Evolutionary conservation across 2,329 filamentous ascomycete species (phyloP).

Genomic region (Phoma sp.): DNA sequence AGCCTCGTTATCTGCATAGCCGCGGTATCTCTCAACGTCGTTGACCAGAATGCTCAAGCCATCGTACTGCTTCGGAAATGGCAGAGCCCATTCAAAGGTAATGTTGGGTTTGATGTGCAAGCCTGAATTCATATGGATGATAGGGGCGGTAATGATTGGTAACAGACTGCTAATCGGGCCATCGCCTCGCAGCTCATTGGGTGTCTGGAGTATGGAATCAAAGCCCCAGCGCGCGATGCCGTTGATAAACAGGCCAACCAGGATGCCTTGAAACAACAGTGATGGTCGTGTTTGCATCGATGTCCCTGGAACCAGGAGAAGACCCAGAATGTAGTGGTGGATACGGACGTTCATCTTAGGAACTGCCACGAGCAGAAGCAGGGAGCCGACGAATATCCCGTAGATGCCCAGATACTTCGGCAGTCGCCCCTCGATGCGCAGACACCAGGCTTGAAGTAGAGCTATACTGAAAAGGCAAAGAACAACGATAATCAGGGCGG

Average conservation of each 20-base stretch:
- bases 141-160: slow-evolving; percentile 52
- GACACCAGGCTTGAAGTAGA: slow-evolving; percentile 79
- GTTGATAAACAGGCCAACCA: slow-evolving; percentile 92
- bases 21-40: slow-evolving; percentile 75
- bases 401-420: slow-evolving; percentile 80
- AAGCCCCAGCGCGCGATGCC: slow-evolving; percentile 95
- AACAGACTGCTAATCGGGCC: slow-evolving; percentile 64
- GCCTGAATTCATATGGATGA: slow-evolving; percentile 53
- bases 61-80: slow-evolving; percentile 63
- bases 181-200: slow-evolving; percentile 68
- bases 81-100: slow-evolving; percentile 64
- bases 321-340: slow-evolving; percentile 91
- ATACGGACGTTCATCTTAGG: slow-evolving; percentile 84
- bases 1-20: slow-evolving; percentile 51
- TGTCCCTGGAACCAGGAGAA: slow-evolving; percentile 87
- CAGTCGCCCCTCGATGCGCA: slow-evolving; percentile 83
- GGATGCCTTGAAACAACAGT: slow-evolving; percentile 84
- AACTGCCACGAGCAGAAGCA: slow-evolving; percentile 73
- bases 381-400: slow-evolving; percentile 66
- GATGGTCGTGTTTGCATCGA: slow-evolving; percentile 84
- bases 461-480: slow-evolving; percentile 71
- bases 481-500: slow-evolving; percentile 80
- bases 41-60: slow-evolving; percentile 83
- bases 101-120: slow-evolving; percentile 58
- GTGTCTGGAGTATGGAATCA: slow-evolving; percentile 84